Conservation (phyloP, 352 stramenopile genomes). For the Globisporangium spinosum region DNA sequence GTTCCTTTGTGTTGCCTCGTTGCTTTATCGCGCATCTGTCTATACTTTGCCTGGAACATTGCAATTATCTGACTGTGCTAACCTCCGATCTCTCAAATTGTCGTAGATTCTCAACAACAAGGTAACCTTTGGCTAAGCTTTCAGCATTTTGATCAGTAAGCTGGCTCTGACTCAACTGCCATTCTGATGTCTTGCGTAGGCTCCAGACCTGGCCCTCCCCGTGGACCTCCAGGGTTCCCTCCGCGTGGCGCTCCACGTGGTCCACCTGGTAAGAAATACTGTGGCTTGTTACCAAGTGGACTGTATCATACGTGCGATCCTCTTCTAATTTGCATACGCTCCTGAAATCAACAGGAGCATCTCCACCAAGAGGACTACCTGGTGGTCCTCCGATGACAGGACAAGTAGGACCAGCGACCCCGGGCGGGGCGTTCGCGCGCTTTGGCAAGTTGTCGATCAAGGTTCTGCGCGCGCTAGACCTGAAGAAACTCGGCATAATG, state of each 20-base stretch:
- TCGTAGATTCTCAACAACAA: slow-evolving; percentile 5
- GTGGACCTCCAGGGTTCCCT: slow-evolving; percentile 12
- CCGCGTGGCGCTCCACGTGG: slow-evolving; percentile 7
- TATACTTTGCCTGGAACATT: not conserved
- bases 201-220: slow-evolving; percentile 4
- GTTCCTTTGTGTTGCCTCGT: not conserved
- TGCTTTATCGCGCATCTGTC: not conserved
- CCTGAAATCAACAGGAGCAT: slow-evolving; percentile 1
- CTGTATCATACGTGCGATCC: not conserved
- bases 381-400: slow-evolving; percentile 17
- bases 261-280: slow-evolving; percentile 8
- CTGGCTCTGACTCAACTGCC: not conserved
- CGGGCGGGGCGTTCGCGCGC: slow-evolving; percentile 61
- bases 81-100: not conserved
- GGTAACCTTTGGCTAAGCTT: not conserved
- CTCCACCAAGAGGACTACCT: slow-evolving; percentile 21
- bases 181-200: not conserved
- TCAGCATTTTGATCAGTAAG: not conserved
- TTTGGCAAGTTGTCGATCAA: slow-evolving; percentile 92
- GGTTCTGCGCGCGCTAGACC: slow-evolving; percentile 87
- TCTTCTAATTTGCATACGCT: not conserved
- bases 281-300: not conserved
- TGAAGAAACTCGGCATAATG: slow-evolving; percentile 92
- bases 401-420: slow-evolving; percentile 24
- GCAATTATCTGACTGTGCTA: not conserved